Conservation (phyloP, 139 green algal species). For the Chlorella sorokiniana region DNA sequence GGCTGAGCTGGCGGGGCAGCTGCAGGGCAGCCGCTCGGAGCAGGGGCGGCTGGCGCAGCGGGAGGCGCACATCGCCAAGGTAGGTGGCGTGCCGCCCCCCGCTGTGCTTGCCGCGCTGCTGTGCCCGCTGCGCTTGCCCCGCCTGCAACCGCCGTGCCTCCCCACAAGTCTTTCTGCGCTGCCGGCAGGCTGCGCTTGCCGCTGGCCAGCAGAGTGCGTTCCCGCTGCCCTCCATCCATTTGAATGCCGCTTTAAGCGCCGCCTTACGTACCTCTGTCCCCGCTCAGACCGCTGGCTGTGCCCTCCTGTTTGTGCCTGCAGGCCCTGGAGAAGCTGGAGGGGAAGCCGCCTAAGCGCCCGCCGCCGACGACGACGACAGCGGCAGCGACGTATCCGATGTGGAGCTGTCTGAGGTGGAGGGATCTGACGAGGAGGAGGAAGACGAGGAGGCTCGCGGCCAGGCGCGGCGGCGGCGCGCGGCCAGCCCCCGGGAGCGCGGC, state of each 20-base stretch:
- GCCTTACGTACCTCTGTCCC: background rate
- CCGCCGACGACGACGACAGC: background rate
- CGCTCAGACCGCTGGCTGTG: background rate
- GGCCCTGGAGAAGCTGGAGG: constrained; percentile 16
- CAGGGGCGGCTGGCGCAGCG: constrained; percentile 9
- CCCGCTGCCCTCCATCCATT: too few relatives aligned
- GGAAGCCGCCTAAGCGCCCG: constrained; percentile 19
- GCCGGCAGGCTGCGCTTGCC: too few relatives aligned
- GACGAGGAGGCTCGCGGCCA: background rate
- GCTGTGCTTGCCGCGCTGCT: background rate
- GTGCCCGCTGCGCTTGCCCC: too few relatives aligned
- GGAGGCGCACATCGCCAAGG: constrained; percentile 17
- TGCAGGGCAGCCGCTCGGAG: constrained; percentile 9
- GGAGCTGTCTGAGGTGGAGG: constrained; percentile 4
- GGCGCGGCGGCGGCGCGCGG: background rate
- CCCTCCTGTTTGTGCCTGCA: background rate
- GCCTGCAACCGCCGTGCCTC: too few relatives aligned
- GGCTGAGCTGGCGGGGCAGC: constrained; percentile 17
- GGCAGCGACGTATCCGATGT: constrained; percentile 33
- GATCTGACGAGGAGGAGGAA: background rate
- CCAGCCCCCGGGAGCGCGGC: background rate
- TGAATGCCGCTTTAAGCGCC: background rate
- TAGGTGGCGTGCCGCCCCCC: background rate
- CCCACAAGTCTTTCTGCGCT: too few relatives aligned
- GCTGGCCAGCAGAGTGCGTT: too few relatives aligned